phyloP scores from a whole-genome alignment of 2,329 filamentous ascomycete genomes.

The Talaromyces sp. region DNA sequence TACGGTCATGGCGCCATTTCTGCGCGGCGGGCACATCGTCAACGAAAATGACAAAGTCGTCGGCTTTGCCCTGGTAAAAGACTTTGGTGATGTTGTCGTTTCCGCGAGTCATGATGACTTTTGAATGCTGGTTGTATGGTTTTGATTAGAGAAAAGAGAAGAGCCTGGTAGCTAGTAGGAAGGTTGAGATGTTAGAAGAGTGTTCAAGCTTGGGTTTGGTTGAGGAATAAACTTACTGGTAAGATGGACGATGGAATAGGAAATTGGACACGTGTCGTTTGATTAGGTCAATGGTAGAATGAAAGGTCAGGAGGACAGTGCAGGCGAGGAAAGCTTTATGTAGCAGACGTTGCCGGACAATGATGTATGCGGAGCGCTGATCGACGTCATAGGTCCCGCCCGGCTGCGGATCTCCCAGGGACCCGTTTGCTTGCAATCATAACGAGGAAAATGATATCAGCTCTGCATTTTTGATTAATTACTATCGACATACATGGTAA shows the following conservation, averaged over 20 bases:
- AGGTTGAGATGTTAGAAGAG: not conserved
- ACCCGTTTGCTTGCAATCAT: not conserved
- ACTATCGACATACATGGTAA: not conserved
- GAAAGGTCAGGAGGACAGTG: too few relatives aligned
- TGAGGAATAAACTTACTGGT: not conserved
- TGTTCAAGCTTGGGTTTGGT: not conserved
- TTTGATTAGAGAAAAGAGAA: too few relatives aligned
- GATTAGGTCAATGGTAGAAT: not conserved
- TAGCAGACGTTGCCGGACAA: constrained; percentile 1
- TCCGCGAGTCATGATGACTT: constrained; percentile 60
- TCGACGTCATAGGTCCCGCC: constrained; percentile 14
- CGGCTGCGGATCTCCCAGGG: constrained; percentile 10
- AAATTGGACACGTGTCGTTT: not conserved
- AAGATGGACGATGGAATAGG: not conserved
- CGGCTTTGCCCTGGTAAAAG: constrained; percentile 72
- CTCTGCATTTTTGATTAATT: not conserved
- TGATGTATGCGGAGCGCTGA: constrained; percentile 9
- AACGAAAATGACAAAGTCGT: constrained; percentile 65
- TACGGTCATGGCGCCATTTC: constrained; percentile 78
- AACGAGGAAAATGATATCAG: not conserved
- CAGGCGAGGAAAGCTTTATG: not conserved
- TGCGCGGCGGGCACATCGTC: constrained; percentile 44
- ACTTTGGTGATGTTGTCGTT: constrained; percentile 69
- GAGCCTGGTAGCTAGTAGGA: too few relatives aligned
- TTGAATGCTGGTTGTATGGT: too few relatives aligned